Evolutionary conservation across 176 grass and related monocot species (phyloP).

Genomic region (Phragmites australis): DNA sequence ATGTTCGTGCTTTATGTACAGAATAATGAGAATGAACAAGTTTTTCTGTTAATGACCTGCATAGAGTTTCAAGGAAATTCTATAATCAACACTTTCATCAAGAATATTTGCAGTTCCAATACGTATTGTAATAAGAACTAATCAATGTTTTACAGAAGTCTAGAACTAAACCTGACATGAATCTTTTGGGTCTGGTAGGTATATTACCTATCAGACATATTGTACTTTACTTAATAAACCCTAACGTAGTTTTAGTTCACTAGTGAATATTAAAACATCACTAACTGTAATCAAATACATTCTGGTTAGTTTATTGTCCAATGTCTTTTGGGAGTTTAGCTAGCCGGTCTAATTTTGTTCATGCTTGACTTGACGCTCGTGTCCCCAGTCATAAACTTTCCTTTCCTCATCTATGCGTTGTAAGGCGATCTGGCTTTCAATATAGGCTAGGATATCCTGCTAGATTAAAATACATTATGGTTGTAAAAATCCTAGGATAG

Average conservation of each 20-base stretch:
- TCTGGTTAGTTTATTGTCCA: neutral
- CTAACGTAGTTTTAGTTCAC: neutral
- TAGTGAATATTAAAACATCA: neutral
- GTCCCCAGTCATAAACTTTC: neutral
- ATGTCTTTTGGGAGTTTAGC: neutral
- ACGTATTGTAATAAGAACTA: neutral
- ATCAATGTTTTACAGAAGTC: neutral
- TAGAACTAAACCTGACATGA: neutral
- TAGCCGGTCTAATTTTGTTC: neutral
- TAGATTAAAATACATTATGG: neutral
- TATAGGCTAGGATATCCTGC: neutral
- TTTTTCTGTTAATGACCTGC: conserved; percentile 31
- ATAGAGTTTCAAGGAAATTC: conserved; percentile 25
- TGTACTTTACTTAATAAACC: neutral
- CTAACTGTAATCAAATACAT: neutral
- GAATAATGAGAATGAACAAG: neutral
- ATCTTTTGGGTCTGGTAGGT: neutral
- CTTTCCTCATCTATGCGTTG: neutral
- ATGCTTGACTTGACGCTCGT: neutral
- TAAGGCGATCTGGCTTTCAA: neutral
- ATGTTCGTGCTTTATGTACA: conserved; percentile 18
- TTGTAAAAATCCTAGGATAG: neutral
- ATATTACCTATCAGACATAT: neutral
- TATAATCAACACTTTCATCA: neutral
- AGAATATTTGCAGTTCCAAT: too few relatives aligned